phyloP scores from a whole-genome alignment of 2,329 filamentous ascomycete species.

The Hymenoscyphus fraxineus region DNA sequence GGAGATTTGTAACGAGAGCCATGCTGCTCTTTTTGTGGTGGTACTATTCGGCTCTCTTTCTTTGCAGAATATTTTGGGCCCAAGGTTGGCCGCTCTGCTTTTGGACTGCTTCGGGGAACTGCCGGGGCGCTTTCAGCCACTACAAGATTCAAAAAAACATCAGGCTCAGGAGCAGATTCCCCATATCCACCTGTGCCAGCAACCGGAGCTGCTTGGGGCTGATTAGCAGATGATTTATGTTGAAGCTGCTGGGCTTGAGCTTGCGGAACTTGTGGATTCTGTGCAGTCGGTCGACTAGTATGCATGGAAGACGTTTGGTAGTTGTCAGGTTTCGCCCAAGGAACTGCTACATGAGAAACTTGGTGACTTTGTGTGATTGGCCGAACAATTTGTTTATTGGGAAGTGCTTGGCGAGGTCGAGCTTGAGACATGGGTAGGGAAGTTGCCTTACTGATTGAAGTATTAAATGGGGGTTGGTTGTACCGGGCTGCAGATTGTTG shows the following conservation, averaged over 20 bases:
- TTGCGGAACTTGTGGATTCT: not conserved
- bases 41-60: not conserved
- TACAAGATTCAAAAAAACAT: not conserved
- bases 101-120: not conserved
- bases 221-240: not conserved
- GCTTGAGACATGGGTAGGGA: not conserved
- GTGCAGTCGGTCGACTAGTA: not conserved
- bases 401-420: not conserved
- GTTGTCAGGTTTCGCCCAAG: not conserved
- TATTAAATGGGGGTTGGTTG: not conserved
- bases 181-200: not conserved
- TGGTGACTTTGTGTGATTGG: not conserved
- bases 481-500: not conserved
- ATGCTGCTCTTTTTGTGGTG: not conserved
- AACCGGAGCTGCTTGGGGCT: not conserved
- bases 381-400: not conserved
- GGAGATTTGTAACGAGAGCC: slow-evolving; percentile 2
- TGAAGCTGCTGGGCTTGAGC: not conserved
- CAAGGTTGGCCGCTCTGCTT: not conserved
- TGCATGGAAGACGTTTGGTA: not conserved
- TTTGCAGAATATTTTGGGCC: not conserved
- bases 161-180: not conserved
- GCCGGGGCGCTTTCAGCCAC: not conserved
- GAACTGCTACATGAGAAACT: not conserved
- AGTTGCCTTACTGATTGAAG: not conserved